Evolutionary conservation across 805 yeast species (phyloP).

Genomic region (Hanseniaspora taiwanica): DNA sequence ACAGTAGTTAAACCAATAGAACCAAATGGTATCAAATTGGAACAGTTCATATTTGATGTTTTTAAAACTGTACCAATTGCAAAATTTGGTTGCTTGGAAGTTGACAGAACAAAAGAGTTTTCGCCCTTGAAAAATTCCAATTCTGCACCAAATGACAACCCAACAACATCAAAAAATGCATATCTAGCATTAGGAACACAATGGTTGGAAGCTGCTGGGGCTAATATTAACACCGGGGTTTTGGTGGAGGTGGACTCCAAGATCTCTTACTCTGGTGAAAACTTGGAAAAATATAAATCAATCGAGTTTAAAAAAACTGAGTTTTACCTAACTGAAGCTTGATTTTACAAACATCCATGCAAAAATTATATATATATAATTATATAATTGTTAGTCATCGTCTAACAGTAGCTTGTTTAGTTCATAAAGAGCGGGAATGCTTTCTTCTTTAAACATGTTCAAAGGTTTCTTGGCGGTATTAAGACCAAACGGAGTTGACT

Average conservation of each 20-base stretch:
- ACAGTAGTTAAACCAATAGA: conserved; percentile 44
- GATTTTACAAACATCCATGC: background rate
- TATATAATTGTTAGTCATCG: conserved; percentile 5
- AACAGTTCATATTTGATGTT: conserved; percentile 94
- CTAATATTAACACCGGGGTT: conserved; percentile 31
- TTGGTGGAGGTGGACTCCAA: conserved; percentile 67
- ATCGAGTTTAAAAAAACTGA: background rate
- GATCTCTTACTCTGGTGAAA: conserved; percentile 67
- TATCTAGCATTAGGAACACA: conserved; percentile 52
- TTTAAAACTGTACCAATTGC: conserved; percentile 62
- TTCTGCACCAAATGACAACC: conserved; percentile 72
- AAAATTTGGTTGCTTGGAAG: conserved; percentile 86
- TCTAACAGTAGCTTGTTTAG: conserved; percentile 13
- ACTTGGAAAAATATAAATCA: conserved; percentile 43
- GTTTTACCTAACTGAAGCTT: background rate
- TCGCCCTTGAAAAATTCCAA: conserved; percentile 89
- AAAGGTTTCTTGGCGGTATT: background rate
- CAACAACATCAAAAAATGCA: conserved; percentile 62
- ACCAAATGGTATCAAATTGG: conserved; percentile 88
- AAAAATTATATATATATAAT: background rate
- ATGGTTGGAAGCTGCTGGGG: conserved; percentile 72
- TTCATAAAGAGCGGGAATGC: conserved; percentile 21
- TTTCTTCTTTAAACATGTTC: conserved; percentile 17
- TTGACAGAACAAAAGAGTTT: conserved; percentile 71
- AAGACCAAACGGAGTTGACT: background rate